Base-by-base conservation (phyloP, 305 asterid species). In the Rubia tinctorum region DNA sequence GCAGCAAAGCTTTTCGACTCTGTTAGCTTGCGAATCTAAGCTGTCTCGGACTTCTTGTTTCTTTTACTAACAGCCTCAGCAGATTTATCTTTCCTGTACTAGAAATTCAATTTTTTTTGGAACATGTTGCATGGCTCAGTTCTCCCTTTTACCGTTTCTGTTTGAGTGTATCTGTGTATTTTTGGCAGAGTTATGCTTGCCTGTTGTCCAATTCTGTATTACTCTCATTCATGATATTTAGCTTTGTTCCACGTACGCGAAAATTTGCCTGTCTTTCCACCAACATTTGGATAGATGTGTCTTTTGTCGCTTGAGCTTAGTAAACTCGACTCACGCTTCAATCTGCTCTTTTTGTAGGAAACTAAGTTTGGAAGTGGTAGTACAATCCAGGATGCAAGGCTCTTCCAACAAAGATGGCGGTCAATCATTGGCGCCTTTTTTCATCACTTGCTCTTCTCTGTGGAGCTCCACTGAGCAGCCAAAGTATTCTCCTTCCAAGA, bases 341-440 rank as follows among this genome's bases (percentile, higher is more conserved):
- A 49, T 20, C 27, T 75, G 51, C 53, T 49, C 23, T 15, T 8
- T 68, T 37, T 56, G 20, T 18, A 53, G 60, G 60, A 53, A 53
- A 53, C 60, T 53, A 18, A 75, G 69, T 71, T 55, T 69, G 69
- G 37, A 66, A 69, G 34, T 27, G 73, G 49, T 30, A 23, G 64
- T 59, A 39, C 66, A 40, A 8, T 43, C 68, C 62, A 84, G 71
- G 82, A 90, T 88, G 94, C 80, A 77, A 80, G 83, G 74, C 77
- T 74, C 78, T 70, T 84, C 79, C 69, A 44, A 68, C 53, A 80
- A 77, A 78, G 81, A 81, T 67, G 63, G 68, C 67, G 59, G 68
- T 53, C 82, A 78, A 53, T 80, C 85, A 23, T 77, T 66, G 61
- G 55, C 79, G 11, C 81, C 82, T 60, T 69, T 77, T 74, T 79